Evolutionary conservation across 2,329 filamentous ascomycete species (phyloP), one percentile per base, ranked within the genome.

Genomic region (Fonsecaea multimorphosa): DNA sequence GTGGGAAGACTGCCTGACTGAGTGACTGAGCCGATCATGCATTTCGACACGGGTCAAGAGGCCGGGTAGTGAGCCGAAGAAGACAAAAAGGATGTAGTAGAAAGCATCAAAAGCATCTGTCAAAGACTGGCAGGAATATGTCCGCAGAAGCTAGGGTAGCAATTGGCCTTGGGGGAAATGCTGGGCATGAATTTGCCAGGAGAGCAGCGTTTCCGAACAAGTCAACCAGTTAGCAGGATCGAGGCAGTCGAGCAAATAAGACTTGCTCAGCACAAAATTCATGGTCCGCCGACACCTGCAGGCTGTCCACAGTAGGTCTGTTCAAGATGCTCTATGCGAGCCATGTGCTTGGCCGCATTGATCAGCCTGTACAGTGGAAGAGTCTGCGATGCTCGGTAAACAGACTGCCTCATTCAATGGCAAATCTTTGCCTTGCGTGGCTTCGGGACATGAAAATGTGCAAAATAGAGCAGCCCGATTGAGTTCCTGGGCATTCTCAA

Each of bases 281-380:
- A 24, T 24, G 44, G 19, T 22, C 44, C 19, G 24, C 44, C 7
- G 22, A 24, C 22, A 3, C 44, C 44, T 49, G 19, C 44, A 12
- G 19, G 44, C 19, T 49, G 44, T 19, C 3, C 2, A 24, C 44
- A 49, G 19, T 49, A 49, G 24, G 44, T 11, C 44, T 24, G 19
- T 49, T 49, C 44, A 49, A 49, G 44, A 49, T 49, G 44, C 19
- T 49, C 44, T 3, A 49, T 24, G 44, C 44, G 44, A 49, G 44
- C 44, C 19, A 24, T 49, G 44, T 49, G 44, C 44, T 49, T 49
- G 44, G 44, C 44, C 14, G 44, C 19, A 49, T 49, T 49, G 44
- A 24, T 49, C 44, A 24, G 8, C 44, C 44, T 24, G 44, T 19
- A 12, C 9, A 6, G 38, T 24, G 8, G 38, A 14, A 22, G 44